A percentile compares a stretch with the other conserved stretches of the same genome.
phyloP scores from a whole-genome alignment of 495 filamentous ascomycete genomes.

The Podospora pseudocomata region DNA sequence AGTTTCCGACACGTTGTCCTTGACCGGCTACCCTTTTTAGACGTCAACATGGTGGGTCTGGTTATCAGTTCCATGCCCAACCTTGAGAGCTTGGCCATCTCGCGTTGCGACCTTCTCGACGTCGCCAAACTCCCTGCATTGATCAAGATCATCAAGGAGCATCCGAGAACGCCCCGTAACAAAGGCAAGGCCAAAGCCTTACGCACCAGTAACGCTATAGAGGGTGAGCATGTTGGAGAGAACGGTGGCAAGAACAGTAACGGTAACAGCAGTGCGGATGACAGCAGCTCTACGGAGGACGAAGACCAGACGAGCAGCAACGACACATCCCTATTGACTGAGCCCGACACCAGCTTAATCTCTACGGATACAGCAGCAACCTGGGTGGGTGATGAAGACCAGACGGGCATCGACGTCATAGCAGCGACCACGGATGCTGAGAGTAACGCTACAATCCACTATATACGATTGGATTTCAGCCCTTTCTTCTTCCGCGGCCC shows the following conservation, averaged over 20 bases:
- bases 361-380: background rate
- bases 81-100: constrained; percentile 22
- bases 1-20: constrained; percentile 22
- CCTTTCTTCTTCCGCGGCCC: constrained; percentile 28
- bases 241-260: background rate
- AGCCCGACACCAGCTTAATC: background rate
- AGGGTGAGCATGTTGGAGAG: background rate
- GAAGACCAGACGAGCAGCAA: background rate
- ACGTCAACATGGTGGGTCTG: constrained; percentile 15
- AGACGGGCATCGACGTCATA: background rate
- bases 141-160: constrained; percentile 13
- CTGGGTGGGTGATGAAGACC: background rate
- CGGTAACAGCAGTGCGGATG: background rate
- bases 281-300: background rate
- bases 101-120: constrained; percentile 26
- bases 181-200: background rate
- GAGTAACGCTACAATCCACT: background rate
- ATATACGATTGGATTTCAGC: constrained; percentile 24
- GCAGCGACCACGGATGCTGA: background rate
- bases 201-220: background rate
- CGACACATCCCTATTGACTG: background rate
- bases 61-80: constrained; percentile 27
- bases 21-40: constrained; percentile 24
- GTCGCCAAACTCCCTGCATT: constrained; percentile 23
- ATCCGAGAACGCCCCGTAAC: background rate